Evolutionary conservation across 768 basidiomycete genomes (phyloP), one percentile per base, ranked within the genome.

Genomic region (Ramaria rubella): DNA sequence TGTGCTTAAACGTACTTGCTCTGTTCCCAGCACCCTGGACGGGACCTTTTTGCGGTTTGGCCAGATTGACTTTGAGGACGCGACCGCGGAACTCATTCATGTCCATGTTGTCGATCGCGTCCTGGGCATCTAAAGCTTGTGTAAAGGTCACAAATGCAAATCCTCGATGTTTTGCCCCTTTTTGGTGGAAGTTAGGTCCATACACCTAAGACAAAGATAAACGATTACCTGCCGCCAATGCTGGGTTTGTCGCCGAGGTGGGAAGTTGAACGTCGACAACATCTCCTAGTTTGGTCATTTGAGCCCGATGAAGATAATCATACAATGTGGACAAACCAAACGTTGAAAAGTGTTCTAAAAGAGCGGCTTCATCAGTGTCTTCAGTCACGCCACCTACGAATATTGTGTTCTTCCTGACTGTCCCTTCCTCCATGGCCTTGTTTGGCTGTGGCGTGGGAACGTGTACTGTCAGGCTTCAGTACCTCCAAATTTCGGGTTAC

Each of bases 31-130:
- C 70, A 58, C 71, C 62, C 62, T 86, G 82, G 44, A 82, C 69
- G 31, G 82, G 77, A 1, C 78, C 80, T 67, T 88, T 93, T 76
- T 84, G 81, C 5, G 91, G 90, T 44, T 87, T 80, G 8, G 94
- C 94, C 38, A 94, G 70, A 67, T 90, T 95, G 49, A 86, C 92
- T 73, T 86, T 89, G 60, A 90, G 71, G 51, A 87, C 85, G 58
- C 80, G 81, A 49, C 85, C 91, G 49, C 75, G 78, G 58, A 90
- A 75, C 67, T 94, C 94, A 65, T 95, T 96, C 71, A 94, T 74
- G 70, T 98, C 94, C 90, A 94, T 97, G 73, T 98, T 98, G 76
- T 98, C 95, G 59, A 97, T 95, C 27, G 95, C 95, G 68, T 97
- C 94, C 66, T 90, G 87, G 4, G 95, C 94, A 70, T 95, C 92